Conservation (phyloP, 2,329 filamentous ascomycete genomes). For the Neonectria sp. region DNA sequence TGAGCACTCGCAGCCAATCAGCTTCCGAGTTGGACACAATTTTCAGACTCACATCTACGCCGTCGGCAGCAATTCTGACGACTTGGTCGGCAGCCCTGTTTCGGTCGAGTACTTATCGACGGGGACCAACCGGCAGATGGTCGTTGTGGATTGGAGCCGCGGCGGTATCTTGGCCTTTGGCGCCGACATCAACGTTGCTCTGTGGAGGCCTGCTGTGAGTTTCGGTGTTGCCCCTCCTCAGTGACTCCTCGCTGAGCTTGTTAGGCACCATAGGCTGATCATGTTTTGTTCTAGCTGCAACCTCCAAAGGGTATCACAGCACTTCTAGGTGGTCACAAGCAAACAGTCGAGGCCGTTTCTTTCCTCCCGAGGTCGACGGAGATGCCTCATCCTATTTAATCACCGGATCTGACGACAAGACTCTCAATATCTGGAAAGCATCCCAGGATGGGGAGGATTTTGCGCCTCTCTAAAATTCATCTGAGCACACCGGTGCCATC, state of each 20-base stretch:
- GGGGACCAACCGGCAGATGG: slow-evolving; percentile 92
- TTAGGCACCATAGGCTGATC: slow-evolving; percentile 7
- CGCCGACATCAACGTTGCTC: slow-evolving; percentile 87
- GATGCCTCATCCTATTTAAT: slow-evolving; percentile 73
- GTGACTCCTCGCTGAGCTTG: background rate
- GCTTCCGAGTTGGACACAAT: slow-evolving; percentile 50
- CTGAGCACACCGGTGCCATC: slow-evolving; percentile 81
- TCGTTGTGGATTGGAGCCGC: slow-evolving; percentile 89
- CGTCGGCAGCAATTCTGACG: slow-evolving; percentile 27
- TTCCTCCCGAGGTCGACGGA: slow-evolving; percentile 73
- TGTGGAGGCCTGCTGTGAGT: slow-evolving; percentile 87
- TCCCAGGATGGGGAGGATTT: slow-evolving; percentile 44
- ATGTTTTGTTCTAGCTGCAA: slow-evolving; percentile 50
- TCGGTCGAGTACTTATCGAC: slow-evolving; percentile 74
- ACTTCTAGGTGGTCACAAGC: slow-evolving; percentile 83
- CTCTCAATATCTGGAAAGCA: slow-evolving; percentile 79
- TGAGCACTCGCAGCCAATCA: slow-evolving; percentile 53
- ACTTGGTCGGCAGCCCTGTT: slow-evolving; percentile 51
- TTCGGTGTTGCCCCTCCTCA: slow-evolving; percentile 1
- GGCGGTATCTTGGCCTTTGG: slow-evolving; percentile 87
- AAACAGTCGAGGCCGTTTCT: slow-evolving; percentile 85
- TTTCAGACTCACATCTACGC: slow-evolving; percentile 52
- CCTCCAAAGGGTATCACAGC: slow-evolving; percentile 71
- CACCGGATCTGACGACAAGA: slow-evolving; percentile 86
- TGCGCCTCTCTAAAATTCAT: slow-evolving; percentile 65